Evolutionary conservation across 2,329 filamentous ascomycete species (phyloP), one percentile per base, ranked within the genome.

Genomic region (Botrytis galanthina): DNA sequence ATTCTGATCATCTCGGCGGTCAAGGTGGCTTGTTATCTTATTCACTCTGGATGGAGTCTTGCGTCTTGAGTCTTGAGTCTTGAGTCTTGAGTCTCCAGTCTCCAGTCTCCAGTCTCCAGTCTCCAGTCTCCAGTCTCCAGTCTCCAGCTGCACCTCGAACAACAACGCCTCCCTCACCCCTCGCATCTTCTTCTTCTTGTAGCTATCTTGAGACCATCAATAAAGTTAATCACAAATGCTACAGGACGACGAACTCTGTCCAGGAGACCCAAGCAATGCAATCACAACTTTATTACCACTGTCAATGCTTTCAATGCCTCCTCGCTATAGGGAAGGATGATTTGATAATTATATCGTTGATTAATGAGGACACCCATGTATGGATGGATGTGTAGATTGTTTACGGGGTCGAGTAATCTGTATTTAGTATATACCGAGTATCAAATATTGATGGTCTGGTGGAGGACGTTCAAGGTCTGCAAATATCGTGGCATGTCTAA

Each of bases 221-320:
- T 64, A 42, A 64, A 64, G 59, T 14, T 20, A 64, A 64, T 48
- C 29, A 16, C n/a, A 29, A 18, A 57, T 18, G 7, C 51, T 29
- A 7, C 51, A 29, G 16, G n/a, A 57, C 51, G 51, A 18, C 51
- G 14, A 57, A 57, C 51, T 29, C 51, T 29, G 29, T 29, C n/a
- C n/a, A 57, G n/a, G 51, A 57, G n/a, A 29, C 51, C 51, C 51
- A 57, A 57, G 51, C 51, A 57, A 29, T 57, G 51, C n/a, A 57
- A 57, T 57, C 51, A 63, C 61, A 63, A 63, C n/a, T 29, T 44
- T 32, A 63, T 63, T 44, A 63, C 37, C 14, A 29, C 18, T 42
- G 60, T 32, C 61, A 63, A 29, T 32, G 61, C 42, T 66, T 51
- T 66, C 44, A n/a, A 51, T 67, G 63, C 63, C n/a, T 51, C 32